Evolutionary conservation across 2,329 filamentous ascomycete species (phyloP).

Genomic region (Mycosphaerella sp.): DNA sequence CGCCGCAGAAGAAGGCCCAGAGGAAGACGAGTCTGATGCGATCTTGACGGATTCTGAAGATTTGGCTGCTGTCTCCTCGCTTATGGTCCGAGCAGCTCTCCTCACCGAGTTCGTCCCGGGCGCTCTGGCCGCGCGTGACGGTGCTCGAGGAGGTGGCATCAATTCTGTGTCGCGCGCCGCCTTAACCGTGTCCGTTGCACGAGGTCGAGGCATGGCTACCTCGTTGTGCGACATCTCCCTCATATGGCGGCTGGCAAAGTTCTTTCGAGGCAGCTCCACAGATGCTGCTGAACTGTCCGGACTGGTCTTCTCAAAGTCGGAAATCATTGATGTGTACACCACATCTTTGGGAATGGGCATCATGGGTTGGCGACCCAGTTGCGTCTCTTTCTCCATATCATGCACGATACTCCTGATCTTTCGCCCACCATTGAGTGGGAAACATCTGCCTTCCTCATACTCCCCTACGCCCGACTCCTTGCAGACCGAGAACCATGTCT

Average conservation of each 20-base stretch:
- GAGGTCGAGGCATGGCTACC: conserved; percentile 23
- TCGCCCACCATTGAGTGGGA: conserved; percentile 43
- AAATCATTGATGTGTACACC: conserved; percentile 40
- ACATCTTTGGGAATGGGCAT: conserved; percentile 45
- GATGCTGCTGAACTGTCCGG: conserved; percentile 31
- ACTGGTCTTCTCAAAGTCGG: conserved; percentile 29
- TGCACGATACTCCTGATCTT: conserved; percentile 45
- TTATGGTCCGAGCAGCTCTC: conserved; percentile 29
- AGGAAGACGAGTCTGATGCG: conserved; percentile 21
- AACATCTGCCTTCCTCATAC: conserved; percentile 41
- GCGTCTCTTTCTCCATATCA: conserved; percentile 46
- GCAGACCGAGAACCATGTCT: conserved; percentile 47
- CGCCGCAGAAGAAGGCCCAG: conserved; percentile 14
- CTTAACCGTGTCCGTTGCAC: conserved; percentile 13
- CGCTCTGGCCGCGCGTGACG: conserved; percentile 23
- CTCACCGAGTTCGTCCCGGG: conserved; percentile 26
- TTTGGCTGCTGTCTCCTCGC: conserved; percentile 30
- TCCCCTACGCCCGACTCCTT: conserved; percentile 47
- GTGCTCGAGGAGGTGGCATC: conserved; percentile 28
- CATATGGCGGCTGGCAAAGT: conserved; percentile 37
- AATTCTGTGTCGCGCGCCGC: conserved; percentile 29
- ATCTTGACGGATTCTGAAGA: conserved; percentile 23
- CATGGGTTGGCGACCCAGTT: conserved; percentile 42
- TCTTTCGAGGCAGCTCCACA: conserved; percentile 25
- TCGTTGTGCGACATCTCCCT: conserved; percentile 45